phyloP scores from a whole-genome alignment of 2,329 filamentous ascomycete genomes.

The Chaetomium sp. region DNA sequence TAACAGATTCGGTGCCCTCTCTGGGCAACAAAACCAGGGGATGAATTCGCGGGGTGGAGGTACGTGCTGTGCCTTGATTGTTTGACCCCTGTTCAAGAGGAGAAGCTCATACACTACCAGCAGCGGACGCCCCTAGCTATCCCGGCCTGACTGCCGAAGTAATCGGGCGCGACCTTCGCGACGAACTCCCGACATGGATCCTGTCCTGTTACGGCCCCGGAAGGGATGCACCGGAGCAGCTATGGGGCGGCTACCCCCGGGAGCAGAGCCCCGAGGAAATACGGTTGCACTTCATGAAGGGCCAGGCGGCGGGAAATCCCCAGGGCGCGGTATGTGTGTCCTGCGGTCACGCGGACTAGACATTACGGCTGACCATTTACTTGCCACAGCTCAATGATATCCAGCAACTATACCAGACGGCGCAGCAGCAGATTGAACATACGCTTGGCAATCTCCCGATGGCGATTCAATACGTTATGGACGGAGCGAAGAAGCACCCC shows the following conservation, averaged over 20 bases:
- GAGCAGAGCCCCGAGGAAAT: slow-evolving; percentile 90
- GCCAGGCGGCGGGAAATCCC: slow-evolving; percentile 53
- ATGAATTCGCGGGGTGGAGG: slow-evolving; percentile 11
- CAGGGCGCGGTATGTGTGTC: slow-evolving; percentile 41
- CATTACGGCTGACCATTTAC: slow-evolving; percentile 14
- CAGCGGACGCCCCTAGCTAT: slow-evolving; percentile 33
- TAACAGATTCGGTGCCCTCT: slow-evolving; percentile 51
- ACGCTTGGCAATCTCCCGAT: slow-evolving; percentile 63
- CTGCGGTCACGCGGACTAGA: background rate
- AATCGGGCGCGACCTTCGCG: slow-evolving; percentile 61
- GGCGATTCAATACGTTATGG: slow-evolving; percentile 63
- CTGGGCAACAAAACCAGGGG: slow-evolving; percentile 10
- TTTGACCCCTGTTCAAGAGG: background rate
- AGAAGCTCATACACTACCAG: background rate
- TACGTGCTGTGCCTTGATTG: slow-evolving; percentile 26
- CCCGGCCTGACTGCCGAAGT: slow-evolving; percentile 46
- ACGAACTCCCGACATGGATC: slow-evolving; percentile 74
- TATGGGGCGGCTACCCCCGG: slow-evolving; percentile 71
- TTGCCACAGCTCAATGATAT: slow-evolving; percentile 50
- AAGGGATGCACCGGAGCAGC: slow-evolving; percentile 67
- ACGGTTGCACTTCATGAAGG: slow-evolving; percentile 62
- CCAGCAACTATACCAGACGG: slow-evolving; percentile 54
- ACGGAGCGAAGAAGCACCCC: slow-evolving; percentile 62
- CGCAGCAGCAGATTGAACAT: slow-evolving; percentile 65
- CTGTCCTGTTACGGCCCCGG: slow-evolving; percentile 81